Conservation (phyloP, 208 protist species). For the Zelonia costaricensis region DNA sequence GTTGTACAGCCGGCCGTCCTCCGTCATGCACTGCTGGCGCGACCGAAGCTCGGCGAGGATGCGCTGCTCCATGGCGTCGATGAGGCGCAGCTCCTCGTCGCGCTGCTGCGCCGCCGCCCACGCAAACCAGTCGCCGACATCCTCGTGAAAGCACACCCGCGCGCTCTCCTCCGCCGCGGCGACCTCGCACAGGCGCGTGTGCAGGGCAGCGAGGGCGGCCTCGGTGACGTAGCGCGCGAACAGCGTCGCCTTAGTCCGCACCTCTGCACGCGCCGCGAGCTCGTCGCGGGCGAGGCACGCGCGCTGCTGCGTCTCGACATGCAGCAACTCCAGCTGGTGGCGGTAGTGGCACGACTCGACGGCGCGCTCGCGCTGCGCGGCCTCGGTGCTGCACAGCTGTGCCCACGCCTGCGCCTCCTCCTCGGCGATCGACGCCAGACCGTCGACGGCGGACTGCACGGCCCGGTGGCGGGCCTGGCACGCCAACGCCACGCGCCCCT, state of each 20-base stretch:
- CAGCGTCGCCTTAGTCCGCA: conserved; percentile 28
- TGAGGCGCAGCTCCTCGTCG: conserved; percentile 32
- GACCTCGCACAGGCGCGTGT: conserved; percentile 40
- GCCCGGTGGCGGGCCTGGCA: conserved; percentile 7
- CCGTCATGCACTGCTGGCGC: conserved; percentile 38
- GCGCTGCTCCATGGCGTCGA: conserved; percentile 30
- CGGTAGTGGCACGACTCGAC: conserved; percentile 7
- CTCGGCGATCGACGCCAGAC: neutral
- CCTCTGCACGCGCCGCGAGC: conserved; percentile 9
- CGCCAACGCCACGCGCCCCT: conserved; percentile 4
- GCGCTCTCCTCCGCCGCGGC: conserved; percentile 39
- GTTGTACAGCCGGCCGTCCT: conserved; percentile 61
- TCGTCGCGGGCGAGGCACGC: conserved; percentile 16
- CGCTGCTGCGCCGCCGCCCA: conserved; percentile 25
- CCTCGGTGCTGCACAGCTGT: conserved; percentile 4
- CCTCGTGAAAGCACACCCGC: conserved; percentile 35
- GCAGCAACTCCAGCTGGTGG: conserved; percentile 11
- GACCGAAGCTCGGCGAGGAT: conserved; percentile 46
- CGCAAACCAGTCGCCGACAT: conserved; percentile 34
- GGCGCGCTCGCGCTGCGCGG: conserved; percentile 5
- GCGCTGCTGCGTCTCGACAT: conserved; percentile 27
- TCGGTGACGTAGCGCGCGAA: conserved; percentile 38
- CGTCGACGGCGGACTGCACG: conserved; percentile 3
- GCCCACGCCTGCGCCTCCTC: conserved; percentile 12
- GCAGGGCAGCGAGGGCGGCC: conserved; percentile 33